Percentiles rank a stretch among this genome's conserved stretches.
Conservation (phyloP, 106 monocot species). For the Allium cepa region DNA sequence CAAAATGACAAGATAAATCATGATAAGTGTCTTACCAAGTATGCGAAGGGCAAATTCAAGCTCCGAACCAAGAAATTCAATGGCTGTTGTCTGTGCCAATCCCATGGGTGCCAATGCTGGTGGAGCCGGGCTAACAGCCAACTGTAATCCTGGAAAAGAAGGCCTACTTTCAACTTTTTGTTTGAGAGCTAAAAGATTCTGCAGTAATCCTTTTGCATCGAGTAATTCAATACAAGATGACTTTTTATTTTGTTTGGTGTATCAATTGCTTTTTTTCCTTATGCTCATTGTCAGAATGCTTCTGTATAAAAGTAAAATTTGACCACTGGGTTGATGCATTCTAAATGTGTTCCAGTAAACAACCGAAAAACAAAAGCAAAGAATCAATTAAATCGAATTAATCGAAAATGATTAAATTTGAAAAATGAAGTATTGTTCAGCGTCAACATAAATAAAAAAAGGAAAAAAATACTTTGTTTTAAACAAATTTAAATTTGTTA, state of each 20-base stretch:
- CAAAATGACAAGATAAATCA: constrained; percentile 1
- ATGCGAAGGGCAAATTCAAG: constrained; percentile 61
- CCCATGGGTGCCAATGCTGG: constrained; percentile 76
- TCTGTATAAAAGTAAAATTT: too few species aligned
- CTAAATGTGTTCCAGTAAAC: too few species aligned
- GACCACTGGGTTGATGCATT: too few species aligned
- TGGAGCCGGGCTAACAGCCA: constrained; percentile 79
- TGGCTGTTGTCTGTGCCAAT: constrained; percentile 58
- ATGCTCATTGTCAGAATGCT: too few species aligned
- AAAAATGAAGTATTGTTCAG: too few species aligned
- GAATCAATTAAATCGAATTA: too few species aligned
- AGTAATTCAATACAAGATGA: constrained; percentile 23
- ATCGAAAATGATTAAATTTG: too few species aligned
- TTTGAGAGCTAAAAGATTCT: constrained; percentile 36
- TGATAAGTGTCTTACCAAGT: constrained; percentile 49
- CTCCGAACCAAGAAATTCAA: constrained; percentile 62
- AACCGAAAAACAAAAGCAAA: too few species aligned
- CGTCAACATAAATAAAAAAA: too few species aligned
- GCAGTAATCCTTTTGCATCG: constrained; percentile 39
- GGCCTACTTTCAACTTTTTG: constrained; percentile 55
- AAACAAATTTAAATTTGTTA: too few species aligned
- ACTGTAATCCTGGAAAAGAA: constrained; percentile 30
- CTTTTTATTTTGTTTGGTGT: constrained; percentile 21
- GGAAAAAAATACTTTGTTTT: too few species aligned
- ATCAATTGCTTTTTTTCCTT: background rate